Evolutionary conservation across 1,284 basidiomycete species (phyloP), one percentile per base, ranked within the genome.

Genomic region (Boletellus deceptivus): DNA sequence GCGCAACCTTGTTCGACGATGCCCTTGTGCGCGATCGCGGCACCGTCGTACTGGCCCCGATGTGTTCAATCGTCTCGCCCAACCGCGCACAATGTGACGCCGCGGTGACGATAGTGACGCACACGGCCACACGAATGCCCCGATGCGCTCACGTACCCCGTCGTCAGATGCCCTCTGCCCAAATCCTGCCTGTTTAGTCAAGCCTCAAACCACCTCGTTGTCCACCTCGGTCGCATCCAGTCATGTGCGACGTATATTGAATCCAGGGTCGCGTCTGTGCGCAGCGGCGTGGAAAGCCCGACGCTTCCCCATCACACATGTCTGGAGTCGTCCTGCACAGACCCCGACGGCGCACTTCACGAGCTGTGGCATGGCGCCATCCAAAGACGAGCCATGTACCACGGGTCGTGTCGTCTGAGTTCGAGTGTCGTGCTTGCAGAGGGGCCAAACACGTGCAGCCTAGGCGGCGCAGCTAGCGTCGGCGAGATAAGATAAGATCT

Each of bases 151-250:
- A 35, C 45, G 18, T 37, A 42, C 14, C 24, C 4, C 37, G 44
- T 36, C 24, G 6, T 34, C 33, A 6, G 9, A 46, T 41, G 43
- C 61, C 65, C 56, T 70, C 64, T 64, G 64, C 62, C 59, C 61
- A 60, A 47, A 55, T 63, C 49, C 55, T 50, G 54, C 43, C 59
- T 49, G 14, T 55, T 47, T 55, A 46, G 37, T 50, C 48, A 63
- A 62, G 61, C 53, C 62, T 61, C 63, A 63, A 61, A 46, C 47
- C 41, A 43, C 44, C 34, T n/a, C 39, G 25, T 35, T 43, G 22
- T 49, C 59, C 27, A 22, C 43, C 36, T 55, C 36, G 31, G 43
- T 45, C 58, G 37, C 38, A 36, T 56, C 48, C 44, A 54, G 50
- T 24, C 50, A 48, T 31, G 6, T 46, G 35, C 47, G 36, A 37